Base-by-base conservation (phyloP, 768 basidiomycete genomes). In the Macrocybe gigantea region DNA sequence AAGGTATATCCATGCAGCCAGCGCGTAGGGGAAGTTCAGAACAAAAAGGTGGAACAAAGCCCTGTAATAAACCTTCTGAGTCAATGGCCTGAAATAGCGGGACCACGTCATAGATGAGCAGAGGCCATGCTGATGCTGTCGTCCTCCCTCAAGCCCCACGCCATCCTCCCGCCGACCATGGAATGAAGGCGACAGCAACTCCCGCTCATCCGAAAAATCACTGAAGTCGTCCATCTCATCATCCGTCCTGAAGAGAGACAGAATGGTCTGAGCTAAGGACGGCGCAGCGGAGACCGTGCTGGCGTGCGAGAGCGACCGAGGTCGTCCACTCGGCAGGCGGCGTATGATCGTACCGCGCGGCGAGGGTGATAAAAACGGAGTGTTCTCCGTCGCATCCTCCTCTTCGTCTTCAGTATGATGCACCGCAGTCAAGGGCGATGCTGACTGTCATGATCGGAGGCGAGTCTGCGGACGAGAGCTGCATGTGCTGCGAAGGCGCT, bases 11-110 rank as follows among this genome's bases (percentile, higher is more conserved):
- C 84, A 90, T n/a, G 85, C 83, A n/a, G 70, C 59, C 49, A 91
- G 64, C 11, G 85, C 85, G 56, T 78, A 90, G 0, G 88, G 88
- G 57, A 92, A 88, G 64, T 92, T 91, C 56, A 91, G 41, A 22
- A 85, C 68, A 37, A 81, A 59, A 14, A 92, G 71, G 60, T 92
- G 89, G 47, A 88, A 75, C 29, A 86, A 62, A 0, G 86, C 68
- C 22, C 71, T 63, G 55, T 83, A 86, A 57, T 90, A 90, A n/a
- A 73, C 72, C 50, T 56, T 66, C 50, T 66, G 68, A 12, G 53
- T 47, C 56, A 90, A 49, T 4, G 88, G 89, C 30, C 78, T 66
- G 60, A 85, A 90, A 59, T 91, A 90, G 50, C 68, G 64, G 32
- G 60, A 64, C 78, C 75, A 81, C 8, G 63, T 65, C 42, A 56